These are phyloP conservation scores for Alternaria atra DNA, from an alignment of 2,329 filamentous ascomycete species.

Conservation along the genomic window DNA sequence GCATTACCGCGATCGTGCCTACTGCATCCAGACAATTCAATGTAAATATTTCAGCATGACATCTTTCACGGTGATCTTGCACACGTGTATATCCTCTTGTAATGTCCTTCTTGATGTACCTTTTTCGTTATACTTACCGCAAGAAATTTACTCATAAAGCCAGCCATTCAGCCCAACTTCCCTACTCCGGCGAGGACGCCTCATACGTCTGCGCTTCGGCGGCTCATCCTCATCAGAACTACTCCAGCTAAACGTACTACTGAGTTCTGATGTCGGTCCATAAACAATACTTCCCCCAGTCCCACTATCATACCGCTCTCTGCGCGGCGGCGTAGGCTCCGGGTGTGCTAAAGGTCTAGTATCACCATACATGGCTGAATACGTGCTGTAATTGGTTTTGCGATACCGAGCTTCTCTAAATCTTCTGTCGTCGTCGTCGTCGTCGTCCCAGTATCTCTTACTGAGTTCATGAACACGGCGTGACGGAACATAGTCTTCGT, in stretches of 20 bases:
- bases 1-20: background rate
- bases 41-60: background rate
- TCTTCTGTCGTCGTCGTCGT: slow-evolving; percentile 11
- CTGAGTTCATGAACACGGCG: slow-evolving; percentile 29
- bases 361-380: background rate
- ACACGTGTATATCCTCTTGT: background rate
- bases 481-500: slow-evolving; percentile 15
- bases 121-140: background rate
- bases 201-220: background rate
- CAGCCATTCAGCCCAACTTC: background rate
- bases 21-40: background rate
- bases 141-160: background rate
- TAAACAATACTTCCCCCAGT: background rate
- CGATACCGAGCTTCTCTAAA: background rate
- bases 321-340: background rate
- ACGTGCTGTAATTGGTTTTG: background rate
- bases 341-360: background rate
- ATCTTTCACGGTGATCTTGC: background rate
- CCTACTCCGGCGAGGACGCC: background rate
- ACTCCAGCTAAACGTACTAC: slow-evolving; percentile 8
- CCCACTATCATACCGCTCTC: background rate
- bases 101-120: no score
- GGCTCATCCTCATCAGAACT: background rate
- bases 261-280: background rate
- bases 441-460: slow-evolving; percentile 20